Percentiles rank a stretch among this genome's conserved stretches.
phyloP scores from a whole-genome alignment of 495 filamentous ascomycete genomes.

The Parmelia sp. region DNA sequence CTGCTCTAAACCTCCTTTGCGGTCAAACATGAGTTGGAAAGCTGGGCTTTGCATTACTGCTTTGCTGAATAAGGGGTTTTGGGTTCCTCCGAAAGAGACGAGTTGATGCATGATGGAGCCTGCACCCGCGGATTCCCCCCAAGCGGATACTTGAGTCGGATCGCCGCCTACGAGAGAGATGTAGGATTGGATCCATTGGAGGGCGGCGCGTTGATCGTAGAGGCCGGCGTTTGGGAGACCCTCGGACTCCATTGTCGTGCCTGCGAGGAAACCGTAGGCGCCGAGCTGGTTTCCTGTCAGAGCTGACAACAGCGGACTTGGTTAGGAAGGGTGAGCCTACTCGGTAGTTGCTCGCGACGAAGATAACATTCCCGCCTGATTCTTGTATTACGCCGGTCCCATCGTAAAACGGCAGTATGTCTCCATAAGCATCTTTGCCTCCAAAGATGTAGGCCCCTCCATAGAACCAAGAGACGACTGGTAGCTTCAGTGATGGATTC shows the following conservation, averaged over 20 bases:
- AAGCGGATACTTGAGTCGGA: conserved; percentile 38
- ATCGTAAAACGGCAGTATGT: conserved; percentile 25
- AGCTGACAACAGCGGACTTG: conserved; percentile 14
- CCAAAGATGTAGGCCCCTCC: conserved; percentile 30
- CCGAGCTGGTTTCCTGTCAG: conserved; percentile 39
- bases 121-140: conserved; percentile 40
- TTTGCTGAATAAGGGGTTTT: conserved; percentile 42
- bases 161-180: conserved; percentile 44
- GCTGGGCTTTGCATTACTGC: conserved; percentile 46
- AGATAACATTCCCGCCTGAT: conserved; percentile 39
- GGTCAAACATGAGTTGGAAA: conserved; percentile 40
- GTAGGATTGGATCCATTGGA: conserved; percentile 34
- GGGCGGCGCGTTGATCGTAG: conserved; percentile 44
- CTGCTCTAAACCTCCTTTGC: conserved; percentile 33
- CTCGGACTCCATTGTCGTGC: conserved; percentile 41
- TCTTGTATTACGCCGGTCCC: conserved; percentile 26
- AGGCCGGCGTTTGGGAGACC: conserved; percentile 45
- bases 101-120: conserved; percentile 40
- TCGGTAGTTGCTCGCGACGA: conserved; percentile 43
- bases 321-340: conserved; percentile 21
- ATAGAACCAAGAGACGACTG: conserved; percentile 33
- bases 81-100: conserved; percentile 34
- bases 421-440: conserved; percentile 25
- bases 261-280: conserved; percentile 50
- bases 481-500: conserved; percentile 24